These are phyloP conservation scores for Cunninghamia lanceolata DNA, from an alignment of 75 land plant genomes.

Conservation along the genomic window DNA sequence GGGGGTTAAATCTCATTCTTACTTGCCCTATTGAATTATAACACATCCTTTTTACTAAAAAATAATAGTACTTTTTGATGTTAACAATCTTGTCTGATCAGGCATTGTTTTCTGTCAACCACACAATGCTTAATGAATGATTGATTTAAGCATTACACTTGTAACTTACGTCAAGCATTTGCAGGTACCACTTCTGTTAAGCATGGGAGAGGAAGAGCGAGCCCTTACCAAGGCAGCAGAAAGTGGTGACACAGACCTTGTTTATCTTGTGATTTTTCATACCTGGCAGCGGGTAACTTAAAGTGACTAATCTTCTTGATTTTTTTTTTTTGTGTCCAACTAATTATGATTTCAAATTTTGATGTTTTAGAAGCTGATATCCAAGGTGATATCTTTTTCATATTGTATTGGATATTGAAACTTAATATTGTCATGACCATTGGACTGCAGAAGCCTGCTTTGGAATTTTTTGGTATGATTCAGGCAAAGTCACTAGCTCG, in stretches of 20 bases:
- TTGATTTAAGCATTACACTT: background rate
- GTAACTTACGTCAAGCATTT: slow-evolving; percentile 1
- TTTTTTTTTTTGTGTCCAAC: slow-evolving; percentile 2
- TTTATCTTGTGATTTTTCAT: slow-evolving; percentile 92
- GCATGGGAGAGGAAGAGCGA: slow-evolving; percentile 93
- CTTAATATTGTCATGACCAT: background rate
- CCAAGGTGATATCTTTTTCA: background rate
- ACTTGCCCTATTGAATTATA: background rate
- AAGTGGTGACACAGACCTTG: slow-evolving; percentile 98
- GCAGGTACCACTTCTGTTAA: slow-evolving; percentile 92
- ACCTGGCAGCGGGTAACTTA: slow-evolving; percentile 79
- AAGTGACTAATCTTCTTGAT: background rate
- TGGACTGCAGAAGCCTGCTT: slow-evolving; percentile 51
- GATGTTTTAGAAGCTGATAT: background rate
- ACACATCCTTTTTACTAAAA: background rate
- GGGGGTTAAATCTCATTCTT: background rate
- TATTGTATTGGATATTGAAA: background rate
- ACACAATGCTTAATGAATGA: background rate
- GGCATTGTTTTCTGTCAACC: background rate
- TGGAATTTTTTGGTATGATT: slow-evolving; percentile 82
- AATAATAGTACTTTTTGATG: background rate
- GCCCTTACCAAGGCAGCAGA: slow-evolving; percentile 88
- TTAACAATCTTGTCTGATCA: background rate
- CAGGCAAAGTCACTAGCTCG: slow-evolving; percentile 85
- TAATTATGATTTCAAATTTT: background rate